A percentile compares a stretch with the other conserved stretches of the same genome.
phyloP scores from a whole-genome alignment of 176 grass and related monocot species.

The Ampelocalamus luodianensis region DNA sequence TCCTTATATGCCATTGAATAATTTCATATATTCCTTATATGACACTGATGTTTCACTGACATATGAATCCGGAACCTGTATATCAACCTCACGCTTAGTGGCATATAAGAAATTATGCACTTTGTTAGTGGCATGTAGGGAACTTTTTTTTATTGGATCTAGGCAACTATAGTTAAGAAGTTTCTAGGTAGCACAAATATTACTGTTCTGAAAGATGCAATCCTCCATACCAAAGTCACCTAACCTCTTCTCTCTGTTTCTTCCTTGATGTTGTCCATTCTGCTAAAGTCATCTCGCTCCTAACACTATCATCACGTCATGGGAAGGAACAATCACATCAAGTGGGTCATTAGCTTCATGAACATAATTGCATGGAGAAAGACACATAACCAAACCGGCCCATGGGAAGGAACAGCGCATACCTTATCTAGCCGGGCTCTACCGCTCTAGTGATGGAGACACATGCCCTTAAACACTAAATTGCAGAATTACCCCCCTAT shows the following conservation, averaged over 20 bases:
- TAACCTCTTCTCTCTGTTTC: neutral
- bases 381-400: neutral
- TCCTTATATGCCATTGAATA: too few relatives aligned
- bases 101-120: too few relatives aligned
- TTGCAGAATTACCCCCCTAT: neutral
- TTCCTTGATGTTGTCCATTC: neutral
- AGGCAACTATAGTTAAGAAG: neutral
- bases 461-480: neutral
- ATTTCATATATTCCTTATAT: too few relatives aligned
- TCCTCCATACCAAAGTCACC: neutral
- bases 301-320: neutral
- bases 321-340: neutral
- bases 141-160: neutral
- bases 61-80: too few relatives aligned
- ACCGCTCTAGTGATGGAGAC: neutral
- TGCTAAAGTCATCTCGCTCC: neutral
- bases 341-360: neutral
- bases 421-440: neutral
- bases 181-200: neutral
- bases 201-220: neutral
- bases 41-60: too few relatives aligned
- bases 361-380: neutral
- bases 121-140: too few relatives aligned
- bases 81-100: too few relatives aligned
- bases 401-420: neutral